These are phyloP conservation scores for Cladosporium velox DNA, from an alignment of 2,329 filamentous ascomycete genomes.

Conservation along the genomic window DNA sequence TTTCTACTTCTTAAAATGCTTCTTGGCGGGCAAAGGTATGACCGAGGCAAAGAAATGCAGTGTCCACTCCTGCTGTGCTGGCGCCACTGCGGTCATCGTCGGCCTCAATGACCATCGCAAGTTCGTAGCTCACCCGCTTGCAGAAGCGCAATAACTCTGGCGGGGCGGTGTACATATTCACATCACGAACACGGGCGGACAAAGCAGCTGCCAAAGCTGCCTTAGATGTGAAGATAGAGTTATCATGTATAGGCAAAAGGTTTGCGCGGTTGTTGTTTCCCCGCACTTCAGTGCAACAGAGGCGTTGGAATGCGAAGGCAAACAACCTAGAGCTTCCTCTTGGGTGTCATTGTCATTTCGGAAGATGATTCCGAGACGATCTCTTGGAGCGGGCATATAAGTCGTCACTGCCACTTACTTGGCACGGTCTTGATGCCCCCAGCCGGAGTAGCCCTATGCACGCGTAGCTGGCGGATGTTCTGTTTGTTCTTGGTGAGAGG, in stretches of 20 bases:
- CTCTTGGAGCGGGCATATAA: neutral
- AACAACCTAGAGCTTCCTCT: neutral
- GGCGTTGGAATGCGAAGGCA: neutral
- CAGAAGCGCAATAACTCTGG: neutral
- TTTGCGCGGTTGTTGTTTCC: neutral
- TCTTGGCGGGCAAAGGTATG: slow-evolving; percentile 1
- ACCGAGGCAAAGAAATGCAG: neutral
- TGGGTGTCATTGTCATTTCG: neutral
- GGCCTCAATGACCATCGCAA: neutral
- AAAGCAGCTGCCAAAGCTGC: neutral
- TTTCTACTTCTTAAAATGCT: neutral
- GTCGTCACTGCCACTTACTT: neutral
- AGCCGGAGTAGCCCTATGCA: slow-evolving; percentile 3
- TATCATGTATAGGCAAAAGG: neutral
- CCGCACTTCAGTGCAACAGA: neutral
- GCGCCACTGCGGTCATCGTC: neutral
- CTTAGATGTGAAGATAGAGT: neutral
- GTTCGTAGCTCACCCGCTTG: neutral
- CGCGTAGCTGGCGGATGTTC: neutral
- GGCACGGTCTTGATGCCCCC: neutral
- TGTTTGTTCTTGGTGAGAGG: neutral
- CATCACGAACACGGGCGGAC: neutral
- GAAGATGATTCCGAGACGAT: neutral
- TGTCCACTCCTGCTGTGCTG: neutral
- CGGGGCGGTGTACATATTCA: neutral